These are phyloP conservation scores for Mycoemilia scoparia DNA, from an alignment of 192 early-diverging fungal genomes.

Conservation along the genomic window DNA sequence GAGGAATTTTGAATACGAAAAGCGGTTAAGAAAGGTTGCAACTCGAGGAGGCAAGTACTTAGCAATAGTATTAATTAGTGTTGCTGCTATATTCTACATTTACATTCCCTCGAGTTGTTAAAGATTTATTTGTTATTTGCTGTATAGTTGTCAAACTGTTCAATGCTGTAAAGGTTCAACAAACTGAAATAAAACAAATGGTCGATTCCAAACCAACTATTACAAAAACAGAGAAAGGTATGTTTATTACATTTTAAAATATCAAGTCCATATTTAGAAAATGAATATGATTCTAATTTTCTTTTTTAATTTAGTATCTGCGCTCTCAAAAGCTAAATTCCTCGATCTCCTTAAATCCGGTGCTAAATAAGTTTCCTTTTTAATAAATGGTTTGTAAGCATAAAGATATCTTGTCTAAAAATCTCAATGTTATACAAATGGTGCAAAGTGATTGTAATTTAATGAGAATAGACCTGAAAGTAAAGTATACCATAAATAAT, in stretches of 20 bases:
- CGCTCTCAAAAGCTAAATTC: constrained; percentile 51
- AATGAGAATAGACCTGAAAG: no score
- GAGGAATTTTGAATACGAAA: constrained; percentile 69
- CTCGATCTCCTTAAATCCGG: constrained; percentile 48
- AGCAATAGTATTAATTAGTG: background rate
- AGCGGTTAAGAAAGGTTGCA: constrained; percentile 72
- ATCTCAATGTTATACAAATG: no score
- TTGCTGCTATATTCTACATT: constrained; percentile 2
- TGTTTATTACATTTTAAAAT: background rate
- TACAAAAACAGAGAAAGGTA: constrained; percentile 33
- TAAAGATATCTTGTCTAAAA: no score
- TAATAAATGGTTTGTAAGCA: no score
- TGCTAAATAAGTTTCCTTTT: no score
- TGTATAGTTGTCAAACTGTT: constrained; percentile 73
- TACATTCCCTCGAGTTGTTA: background rate
- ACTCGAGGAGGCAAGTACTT: constrained; percentile 62
- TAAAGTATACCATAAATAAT: no score
- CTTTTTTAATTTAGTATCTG: constrained; percentile 22
- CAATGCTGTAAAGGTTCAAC: constrained; percentile 79
- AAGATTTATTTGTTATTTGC: constrained; percentile 1
- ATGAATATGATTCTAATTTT: background rate
- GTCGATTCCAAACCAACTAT: constrained; percentile 30
- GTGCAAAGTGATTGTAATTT: no score
- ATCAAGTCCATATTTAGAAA: background rate
- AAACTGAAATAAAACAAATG: constrained; percentile 38